Base-by-base conservation (phyloP, 768 basidiomycete genomes). In the Boletus pseudo-olivaceus region DNA sequence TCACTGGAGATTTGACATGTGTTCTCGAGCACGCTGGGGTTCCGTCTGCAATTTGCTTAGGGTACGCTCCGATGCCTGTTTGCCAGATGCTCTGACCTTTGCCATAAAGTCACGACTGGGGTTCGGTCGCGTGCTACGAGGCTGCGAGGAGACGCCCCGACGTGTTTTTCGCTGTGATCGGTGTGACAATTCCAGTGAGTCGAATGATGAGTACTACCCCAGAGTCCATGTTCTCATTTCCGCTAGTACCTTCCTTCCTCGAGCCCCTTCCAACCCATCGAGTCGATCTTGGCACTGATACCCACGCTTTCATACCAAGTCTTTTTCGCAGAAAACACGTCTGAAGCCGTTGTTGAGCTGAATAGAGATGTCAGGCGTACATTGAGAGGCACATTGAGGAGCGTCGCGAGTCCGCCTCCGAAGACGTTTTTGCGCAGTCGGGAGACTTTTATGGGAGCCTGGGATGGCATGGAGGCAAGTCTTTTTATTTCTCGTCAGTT, bases 51-150 rank as follows among this genome's bases (percentile, higher is more conserved):
- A 73, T 82, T 33, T 88, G 84, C 59, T 71, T 90, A 53, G 88
- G 88, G 87, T 86, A 57, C 30, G 75, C 15, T 35, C 34, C 12
- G 9, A 5, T 9, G 4, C 29, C 42, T 39, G 39, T 23, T 30
- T 47, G 11, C n/a, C 8, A 17, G 10, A 27, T 34, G 9, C 29
- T 47, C 49, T 47, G 19, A 56, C 29, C 17, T 9, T 26, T 44
- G 20, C 3, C 7, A 35, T n/a, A 15, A 33, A 87, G 87, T 12
- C 88, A 90, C 61, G 88, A 90, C 56, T 90, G 88, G 88, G 88
- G 88, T 37, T 73, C 85, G 1, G 75, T 79, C 49, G 54, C 82
- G 3, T 88, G 88, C 57, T 85, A 83, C 60, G 85, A 89, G 65
- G 82, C 84, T 11, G 85, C 83, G 1, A 78, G 87, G 15, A 75